Base-by-base conservation (phyloP, 2,329 filamentous ascomycete species). In the Hymenoscyphus salicellus region DNA sequence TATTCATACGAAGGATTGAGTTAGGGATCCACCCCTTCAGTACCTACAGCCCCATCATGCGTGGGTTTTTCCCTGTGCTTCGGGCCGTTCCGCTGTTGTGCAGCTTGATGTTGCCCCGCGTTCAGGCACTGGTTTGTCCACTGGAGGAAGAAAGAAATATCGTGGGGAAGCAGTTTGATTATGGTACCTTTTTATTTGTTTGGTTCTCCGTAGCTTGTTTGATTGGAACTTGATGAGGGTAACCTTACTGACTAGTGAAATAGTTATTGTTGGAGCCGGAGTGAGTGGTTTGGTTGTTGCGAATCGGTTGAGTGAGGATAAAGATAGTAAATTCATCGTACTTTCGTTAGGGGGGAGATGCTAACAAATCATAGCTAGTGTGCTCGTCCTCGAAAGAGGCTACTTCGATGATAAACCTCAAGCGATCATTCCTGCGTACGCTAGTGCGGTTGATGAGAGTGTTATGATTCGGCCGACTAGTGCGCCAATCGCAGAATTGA, bases 381-480 rank as follows among this genome's bases (percentile, higher is more conserved):
- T 63, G 11, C 30, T 63, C 0, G 49, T 63, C 14, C 32, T 63
- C 11, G 61, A 63, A 30, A 28, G 52, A 16, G 61, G 61, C 10
- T 63, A 20, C 32, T 55, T 63, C 23, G 61, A 63, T 16, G 32
- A 58, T 57, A 58, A 57, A 33, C 61, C 61, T 11, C 33, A 60
- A 16, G 58, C 58, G n/a, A 58, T 33, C 26, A 52, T 63, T 30
- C 61, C 52, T 30, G 32, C 23, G 3, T 55, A 23, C 20, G 52
- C 61, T 16, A 43, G 36, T 23, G 61, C 55, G n/a, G 55, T 58
- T 76, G 78, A 72, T 74, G 76, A 58, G 52, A 69, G 58, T 3
- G 75, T 76, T n/a, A 57, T 52, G 43, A 60, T 61, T 55, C 36
- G n/a, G 58, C 46, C 26, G 30, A 62, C 5, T 6, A 55, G 20